Evolutionary conservation across 1,139 yeast species (phyloP).

Genomic region (Suhomyces guaymorum): DNA sequence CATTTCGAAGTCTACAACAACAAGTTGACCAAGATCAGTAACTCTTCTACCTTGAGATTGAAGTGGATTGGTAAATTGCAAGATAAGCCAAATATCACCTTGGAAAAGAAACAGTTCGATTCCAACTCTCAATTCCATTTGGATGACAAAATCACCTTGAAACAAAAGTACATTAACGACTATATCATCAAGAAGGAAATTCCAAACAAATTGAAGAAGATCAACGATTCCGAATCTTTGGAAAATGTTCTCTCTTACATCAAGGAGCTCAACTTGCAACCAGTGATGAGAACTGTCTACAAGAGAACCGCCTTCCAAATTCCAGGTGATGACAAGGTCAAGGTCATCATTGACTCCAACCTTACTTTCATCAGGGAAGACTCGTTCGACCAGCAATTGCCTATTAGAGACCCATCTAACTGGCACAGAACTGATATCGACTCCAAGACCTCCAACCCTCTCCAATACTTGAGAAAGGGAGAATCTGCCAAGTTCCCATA

Average conservation of each 20-base stretch:
- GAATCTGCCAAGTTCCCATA: constrained; percentile 87
- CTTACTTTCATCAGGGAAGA: constrained; percentile 88
- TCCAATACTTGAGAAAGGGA: constrained; percentile 76
- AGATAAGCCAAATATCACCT: constrained; percentile 72
- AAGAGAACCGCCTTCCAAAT: constrained; percentile 96
- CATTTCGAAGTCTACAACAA: constrained; percentile 83
- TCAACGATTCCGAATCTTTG: constrained; percentile 48
- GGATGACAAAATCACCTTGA: constrained; percentile 63
- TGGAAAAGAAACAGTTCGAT: constrained; percentile 78
- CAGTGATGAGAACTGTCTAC: constrained; percentile 81
- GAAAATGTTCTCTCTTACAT: constrained; percentile 65
- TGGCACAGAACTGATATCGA: constrained; percentile 97
- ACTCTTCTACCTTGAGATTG: constrained; percentile 74
- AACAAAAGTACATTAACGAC: constrained; percentile 75
- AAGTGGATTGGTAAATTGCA: constrained; percentile 87
- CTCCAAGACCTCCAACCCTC: constrained; percentile 67
- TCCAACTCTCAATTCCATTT: constrained; percentile 54
- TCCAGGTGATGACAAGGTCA: constrained; percentile 92
- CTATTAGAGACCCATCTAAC: constrained; percentile 80
- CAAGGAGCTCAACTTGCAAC: constrained; percentile 67
- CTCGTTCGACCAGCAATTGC: constrained; percentile 77
- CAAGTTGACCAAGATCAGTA: constrained; percentile 69
- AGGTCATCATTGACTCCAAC: constrained; percentile 88
- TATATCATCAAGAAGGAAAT: constrained; percentile 41
- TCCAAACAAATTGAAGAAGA: constrained; percentile 19